Evolutionary conservation across 2,329 filamentous ascomycete species (phyloP).

Genomic region (Cytospora piceae): DNA sequence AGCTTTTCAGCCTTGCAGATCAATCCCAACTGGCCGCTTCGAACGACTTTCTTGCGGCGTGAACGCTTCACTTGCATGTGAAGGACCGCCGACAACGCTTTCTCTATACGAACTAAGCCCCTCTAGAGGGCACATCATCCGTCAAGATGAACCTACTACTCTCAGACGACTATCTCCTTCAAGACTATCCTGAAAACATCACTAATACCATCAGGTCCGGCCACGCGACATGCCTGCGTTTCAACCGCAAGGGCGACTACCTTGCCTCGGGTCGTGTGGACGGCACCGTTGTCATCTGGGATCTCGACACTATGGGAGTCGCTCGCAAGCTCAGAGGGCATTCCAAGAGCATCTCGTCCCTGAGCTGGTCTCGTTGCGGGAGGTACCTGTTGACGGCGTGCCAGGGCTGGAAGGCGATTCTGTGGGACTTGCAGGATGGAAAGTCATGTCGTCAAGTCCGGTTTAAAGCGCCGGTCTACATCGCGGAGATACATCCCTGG

Average conservation of each 20-base stretch:
- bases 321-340: constrained; percentile 93
- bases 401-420: constrained; percentile 93
- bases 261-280: constrained; percentile 93
- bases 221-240: constrained; percentile 72
- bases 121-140: constrained; percentile 10
- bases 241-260: constrained; percentile 93
- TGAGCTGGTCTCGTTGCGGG: constrained; percentile 94
- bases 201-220: constrained; percentile 81
- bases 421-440: constrained; percentile 83
- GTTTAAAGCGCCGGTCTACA: constrained; percentile 92
- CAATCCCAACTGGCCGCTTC: not conserved
- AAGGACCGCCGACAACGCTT: not conserved
- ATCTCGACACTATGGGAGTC: constrained; percentile 95
- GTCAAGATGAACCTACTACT: constrained; percentile 60
- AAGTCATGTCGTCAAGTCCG: constrained; percentile 80
- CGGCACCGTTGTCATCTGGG: constrained; percentile 93
- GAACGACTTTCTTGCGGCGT: constrained; percentile 4
- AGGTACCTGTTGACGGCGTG: constrained; percentile 90
- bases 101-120: constrained; percentile 4
- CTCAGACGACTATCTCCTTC: constrained; percentile 66
- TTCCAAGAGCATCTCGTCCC: constrained; percentile 87
- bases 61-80: not conserved
- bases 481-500: constrained; percentile 90
- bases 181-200: constrained; percentile 89
- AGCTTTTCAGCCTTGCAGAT: constrained; percentile 29